These are phyloP conservation scores for Colletotrichum destructivum DNA, from an alignment of 2,329 filamentous ascomycete species.

Conservation along the genomic window DNA sequence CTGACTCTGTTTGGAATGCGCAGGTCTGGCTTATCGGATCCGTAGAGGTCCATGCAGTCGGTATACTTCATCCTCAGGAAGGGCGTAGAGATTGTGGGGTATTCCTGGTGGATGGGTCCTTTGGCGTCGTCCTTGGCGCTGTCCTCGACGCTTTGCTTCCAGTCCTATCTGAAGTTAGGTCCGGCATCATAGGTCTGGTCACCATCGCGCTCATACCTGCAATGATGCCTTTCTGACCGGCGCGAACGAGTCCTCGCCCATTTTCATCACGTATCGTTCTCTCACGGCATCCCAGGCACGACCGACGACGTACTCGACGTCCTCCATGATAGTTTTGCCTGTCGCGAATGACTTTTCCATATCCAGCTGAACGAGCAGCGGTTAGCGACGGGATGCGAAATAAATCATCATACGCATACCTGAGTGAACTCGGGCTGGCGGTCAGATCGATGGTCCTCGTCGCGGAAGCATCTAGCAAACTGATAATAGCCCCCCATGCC, in stretches of 20 bases:
- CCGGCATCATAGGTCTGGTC: background rate
- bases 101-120: slow-evolving; percentile 36
- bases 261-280: slow-evolving; percentile 53
- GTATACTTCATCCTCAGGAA: slow-evolving; percentile 80
- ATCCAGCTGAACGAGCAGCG: slow-evolving; percentile 75
- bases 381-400: background rate
- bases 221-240: slow-evolving; percentile 46
- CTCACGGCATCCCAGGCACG: slow-evolving; percentile 68
- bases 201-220: background rate
- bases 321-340: slow-evolving; percentile 77
- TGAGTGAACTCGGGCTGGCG: slow-evolving; percentile 97
- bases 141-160: slow-evolving; percentile 37
- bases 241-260: slow-evolving; percentile 49
- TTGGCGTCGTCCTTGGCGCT: slow-evolving; percentile 26
- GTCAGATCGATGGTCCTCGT: slow-evolving; percentile 93
- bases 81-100: slow-evolving; percentile 48
- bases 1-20: slow-evolving; percentile 78
- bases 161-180: slow-evolving; percentile 24
- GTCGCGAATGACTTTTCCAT: slow-evolving; percentile 91
- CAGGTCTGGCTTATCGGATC: slow-evolving; percentile 93
- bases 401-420: slow-evolving; percentile 57
- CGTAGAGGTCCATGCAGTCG: slow-evolving; percentile 84
- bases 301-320: slow-evolving; percentile 67
- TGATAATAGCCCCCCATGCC: slow-evolving; percentile 90
- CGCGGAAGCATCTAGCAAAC: slow-evolving; percentile 94